Evolutionary conservation across 2,329 filamentous ascomycete genomes (phyloP).

Genomic region (Ophiobolus disseminans): DNA sequence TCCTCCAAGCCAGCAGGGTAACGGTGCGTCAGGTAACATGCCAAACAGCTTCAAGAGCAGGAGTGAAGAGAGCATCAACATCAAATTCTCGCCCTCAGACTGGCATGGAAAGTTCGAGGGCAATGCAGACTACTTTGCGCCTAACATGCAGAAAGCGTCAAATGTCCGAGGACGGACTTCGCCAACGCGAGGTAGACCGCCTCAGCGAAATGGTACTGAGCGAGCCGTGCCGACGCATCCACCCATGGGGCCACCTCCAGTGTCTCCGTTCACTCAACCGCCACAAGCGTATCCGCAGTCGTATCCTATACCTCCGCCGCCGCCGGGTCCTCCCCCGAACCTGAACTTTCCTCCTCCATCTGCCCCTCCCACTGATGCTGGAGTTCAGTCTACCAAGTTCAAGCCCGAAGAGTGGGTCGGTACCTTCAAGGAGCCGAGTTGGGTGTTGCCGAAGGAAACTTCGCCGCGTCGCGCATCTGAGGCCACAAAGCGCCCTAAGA

Average conservation of each 20-base stretch:
- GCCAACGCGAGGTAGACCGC: conserved; percentile 39
- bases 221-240: conserved; percentile 21
- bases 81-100: conserved; percentile 56
- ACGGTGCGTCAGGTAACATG: conserved; percentile 23
- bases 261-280: conserved; percentile 14
- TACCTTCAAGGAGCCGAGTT: conserved; percentile 54
- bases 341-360: conserved; percentile 30
- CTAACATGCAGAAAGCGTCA: conserved; percentile 34
- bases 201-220: conserved; percentile 31
- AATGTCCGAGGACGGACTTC: conserved; percentile 36
- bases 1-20: conserved; percentile 21
- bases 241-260: conserved; percentile 29
- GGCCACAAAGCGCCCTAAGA: conserved; percentile 35
- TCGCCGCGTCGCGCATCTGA: conserved; percentile 41
- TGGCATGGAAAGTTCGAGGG: conserved; percentile 57
- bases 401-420: conserved; percentile 52
- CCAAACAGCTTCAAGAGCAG: conserved; percentile 51
- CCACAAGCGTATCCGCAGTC: conserved; percentile 6
- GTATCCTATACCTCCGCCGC: conserved; percentile 39
- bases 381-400: conserved; percentile 48
- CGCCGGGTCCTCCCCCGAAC: conserved; percentile 37
- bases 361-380: conserved; percentile 24
- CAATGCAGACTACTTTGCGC: conserved; percentile 53
- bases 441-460: conserved; percentile 43
- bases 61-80: conserved; percentile 59